Base-by-base conservation (phyloP, 2,329 filamentous ascomycete species). In the Juglanconis sp. region DNA sequence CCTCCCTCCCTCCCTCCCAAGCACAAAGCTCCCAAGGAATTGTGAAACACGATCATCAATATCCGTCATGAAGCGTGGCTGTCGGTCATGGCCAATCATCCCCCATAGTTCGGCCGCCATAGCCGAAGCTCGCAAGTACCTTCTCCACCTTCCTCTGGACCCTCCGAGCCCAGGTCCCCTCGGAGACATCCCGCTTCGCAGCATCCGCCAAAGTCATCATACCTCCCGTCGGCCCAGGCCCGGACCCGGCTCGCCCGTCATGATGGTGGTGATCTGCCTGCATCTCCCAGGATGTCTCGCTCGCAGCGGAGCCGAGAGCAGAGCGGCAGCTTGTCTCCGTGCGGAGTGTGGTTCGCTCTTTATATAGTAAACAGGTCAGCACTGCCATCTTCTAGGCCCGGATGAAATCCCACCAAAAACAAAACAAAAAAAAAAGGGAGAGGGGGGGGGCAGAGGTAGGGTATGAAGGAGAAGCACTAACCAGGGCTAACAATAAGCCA, bases 401-500 rank as follows among this genome's bases (percentile, higher is more conserved):
- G 17, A 24, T 24, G 17, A 24, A 24, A 24, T 24, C 17, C 17
- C 17, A 24, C 17, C 1, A 24, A 24, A 1, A 24, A 24, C 1
- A 24, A 24, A 24, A 24, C 17, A 24, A 24, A 24, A 24, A 24
- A 24, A 24, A 2, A 24, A 24, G 17, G 17, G 17, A 24, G 17
- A 2, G 2, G 17, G 17, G 17, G 17, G 17, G 17, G 17, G 17
- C 17, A 24, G 46, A 48, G 10, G 36, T 38, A n/a, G 11, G 13
- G 2, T 15, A 32, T 3, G 32, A n/a, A 35, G 31, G n/a, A 10
- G 15, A 4, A 35, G 13, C 15, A 35, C 48, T 51, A 11, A 51
- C 48, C 48, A 51, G 53, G 42, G 32, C 53, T 56, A 11, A 30
- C 32, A 31, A 56, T 49, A 11, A 56, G 53, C 53, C 53, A 56